Evolutionary conservation across 148 eudicot species (phyloP).

Genomic region (Camellia sinensis): DNA sequence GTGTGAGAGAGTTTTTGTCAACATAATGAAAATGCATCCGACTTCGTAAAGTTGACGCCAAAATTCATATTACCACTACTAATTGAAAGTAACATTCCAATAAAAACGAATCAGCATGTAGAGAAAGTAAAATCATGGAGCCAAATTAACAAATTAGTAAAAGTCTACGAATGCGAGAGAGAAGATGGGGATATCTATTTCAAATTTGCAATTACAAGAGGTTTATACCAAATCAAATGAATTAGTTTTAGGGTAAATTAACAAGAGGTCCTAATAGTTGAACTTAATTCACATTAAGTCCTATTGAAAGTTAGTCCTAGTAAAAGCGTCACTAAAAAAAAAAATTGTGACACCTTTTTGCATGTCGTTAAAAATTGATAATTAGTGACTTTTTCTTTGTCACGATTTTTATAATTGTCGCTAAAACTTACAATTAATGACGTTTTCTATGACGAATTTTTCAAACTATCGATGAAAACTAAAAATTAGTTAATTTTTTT

Average conservation of each 20-base stretch:
- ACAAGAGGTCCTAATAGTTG: too few relatives aligned
- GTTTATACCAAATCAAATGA: not conserved
- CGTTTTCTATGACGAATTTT: too few relatives aligned
- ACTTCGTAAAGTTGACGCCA: not conserved
- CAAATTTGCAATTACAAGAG: not conserved
- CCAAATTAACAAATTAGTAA: not conserved
- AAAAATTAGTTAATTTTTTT: too few relatives aligned
- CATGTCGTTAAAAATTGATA: too few relatives aligned
- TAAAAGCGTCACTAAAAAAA: too few relatives aligned
- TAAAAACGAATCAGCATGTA: not conserved
- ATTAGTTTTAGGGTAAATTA: not conserved
- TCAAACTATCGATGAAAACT: too few relatives aligned
- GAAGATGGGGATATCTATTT: not conserved
- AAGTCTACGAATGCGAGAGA: not conserved
- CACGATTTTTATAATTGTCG: too few relatives aligned
- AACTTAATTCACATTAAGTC: too few relatives aligned
- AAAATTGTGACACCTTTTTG: too few relatives aligned
- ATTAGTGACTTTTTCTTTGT: too few relatives aligned
- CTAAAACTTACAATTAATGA: too few relatives aligned
- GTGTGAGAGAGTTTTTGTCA: not conserved
- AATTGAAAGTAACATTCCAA: not conserved
- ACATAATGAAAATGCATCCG: not conserved
- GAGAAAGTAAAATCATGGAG: not conserved
- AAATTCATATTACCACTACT: not conserved
- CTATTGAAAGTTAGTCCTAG: too few relatives aligned